phyloP scores from a whole-genome alignment of 139 green algal genomes.

The Closterium sp. region DNA sequence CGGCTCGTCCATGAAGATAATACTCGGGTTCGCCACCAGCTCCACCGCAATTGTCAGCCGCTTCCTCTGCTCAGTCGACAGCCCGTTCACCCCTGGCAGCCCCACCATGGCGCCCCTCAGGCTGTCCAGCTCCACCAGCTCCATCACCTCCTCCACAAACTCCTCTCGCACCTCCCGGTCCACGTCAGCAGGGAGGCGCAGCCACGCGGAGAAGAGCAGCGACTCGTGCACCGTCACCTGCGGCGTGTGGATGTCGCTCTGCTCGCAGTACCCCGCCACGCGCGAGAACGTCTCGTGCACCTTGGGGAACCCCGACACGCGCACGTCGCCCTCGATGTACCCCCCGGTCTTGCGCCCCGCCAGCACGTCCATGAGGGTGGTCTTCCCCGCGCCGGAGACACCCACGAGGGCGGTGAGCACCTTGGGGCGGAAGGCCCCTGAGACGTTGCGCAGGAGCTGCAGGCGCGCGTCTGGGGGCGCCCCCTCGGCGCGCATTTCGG shows the following conservation, averaged over 20 bases:
- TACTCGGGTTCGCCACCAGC: conserved; percentile 74
- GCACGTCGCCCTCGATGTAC: conserved; percentile 61
- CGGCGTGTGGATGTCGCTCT: conserved; percentile 50
- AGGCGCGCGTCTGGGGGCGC: conserved; percentile 12
- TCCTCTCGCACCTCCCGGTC: conserved; percentile 21
- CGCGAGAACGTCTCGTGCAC: conserved; percentile 62
- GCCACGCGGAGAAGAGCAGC: conserved; percentile 63
- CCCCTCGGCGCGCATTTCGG: conserved; percentile 31
- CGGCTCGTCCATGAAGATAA: conserved; percentile 62
- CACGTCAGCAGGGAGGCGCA: conserved; percentile 60
- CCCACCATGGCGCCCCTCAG: conserved; percentile 61
- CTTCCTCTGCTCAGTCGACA: conserved; percentile 87
- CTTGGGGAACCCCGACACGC: conserved; percentile 64
- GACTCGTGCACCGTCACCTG: conserved; percentile 65
- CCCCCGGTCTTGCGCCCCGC: conserved; percentile 42
- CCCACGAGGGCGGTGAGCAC: conserved; percentile 47
- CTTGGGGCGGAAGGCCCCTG: conserved; percentile 35
- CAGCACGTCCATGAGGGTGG: conserved; percentile 52
- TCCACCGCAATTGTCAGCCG: conserved; percentile 89
- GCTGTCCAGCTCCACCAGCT: conserved; percentile 71
- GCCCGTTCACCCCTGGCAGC: conserved; percentile 29
- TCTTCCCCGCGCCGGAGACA: conserved; percentile 51
- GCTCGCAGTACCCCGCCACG: conserved; percentile 60
- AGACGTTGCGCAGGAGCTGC: conserved; percentile 39
- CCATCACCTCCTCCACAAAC: conserved; percentile 68